These are phyloP conservation scores for Fusarium ramigenum DNA, from an alignment of 2,329 filamentous ascomycete species.

Conservation along the genomic window DNA sequence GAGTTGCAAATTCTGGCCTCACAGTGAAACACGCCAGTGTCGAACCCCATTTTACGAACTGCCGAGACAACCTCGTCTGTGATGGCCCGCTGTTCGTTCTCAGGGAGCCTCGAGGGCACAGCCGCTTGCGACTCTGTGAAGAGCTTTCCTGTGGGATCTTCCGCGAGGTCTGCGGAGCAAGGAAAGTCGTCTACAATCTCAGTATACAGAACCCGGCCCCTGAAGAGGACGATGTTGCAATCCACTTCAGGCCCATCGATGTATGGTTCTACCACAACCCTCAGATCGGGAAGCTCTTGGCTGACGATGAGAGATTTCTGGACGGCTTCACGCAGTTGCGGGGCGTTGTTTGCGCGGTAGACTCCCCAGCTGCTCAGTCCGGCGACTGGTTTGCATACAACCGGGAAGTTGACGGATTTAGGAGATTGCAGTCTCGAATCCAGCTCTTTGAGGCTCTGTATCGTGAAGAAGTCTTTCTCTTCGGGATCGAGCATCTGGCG, in stretches of 20 bases:
- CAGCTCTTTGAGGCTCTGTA: background rate
- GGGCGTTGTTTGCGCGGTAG: background rate
- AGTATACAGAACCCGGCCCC: background rate
- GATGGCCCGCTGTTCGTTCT: background rate
- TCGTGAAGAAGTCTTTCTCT: background rate
- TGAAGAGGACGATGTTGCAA: background rate
- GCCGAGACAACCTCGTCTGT: background rate
- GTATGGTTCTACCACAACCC: background rate
- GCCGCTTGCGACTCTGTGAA: background rate
- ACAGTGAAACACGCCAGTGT: background rate
- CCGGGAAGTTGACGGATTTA: background rate
- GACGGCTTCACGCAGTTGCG: background rate
- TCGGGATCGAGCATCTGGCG: background rate
- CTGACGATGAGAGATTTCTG: background rate
- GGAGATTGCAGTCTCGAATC: background rate
- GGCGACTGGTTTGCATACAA: background rate
- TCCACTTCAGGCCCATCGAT: background rate
- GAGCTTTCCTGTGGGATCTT: background rate
- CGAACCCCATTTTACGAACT: background rate
- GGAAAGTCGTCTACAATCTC: background rate
- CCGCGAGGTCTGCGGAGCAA: background rate
- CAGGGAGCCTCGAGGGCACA: background rate
- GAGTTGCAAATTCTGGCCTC: background rate
- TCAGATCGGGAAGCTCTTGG: background rate
- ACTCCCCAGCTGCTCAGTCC: background rate